Conservation (phyloP, 2,329 filamentous ascomycete genomes). For the Pseudogymnoascus destructans region DNA sequence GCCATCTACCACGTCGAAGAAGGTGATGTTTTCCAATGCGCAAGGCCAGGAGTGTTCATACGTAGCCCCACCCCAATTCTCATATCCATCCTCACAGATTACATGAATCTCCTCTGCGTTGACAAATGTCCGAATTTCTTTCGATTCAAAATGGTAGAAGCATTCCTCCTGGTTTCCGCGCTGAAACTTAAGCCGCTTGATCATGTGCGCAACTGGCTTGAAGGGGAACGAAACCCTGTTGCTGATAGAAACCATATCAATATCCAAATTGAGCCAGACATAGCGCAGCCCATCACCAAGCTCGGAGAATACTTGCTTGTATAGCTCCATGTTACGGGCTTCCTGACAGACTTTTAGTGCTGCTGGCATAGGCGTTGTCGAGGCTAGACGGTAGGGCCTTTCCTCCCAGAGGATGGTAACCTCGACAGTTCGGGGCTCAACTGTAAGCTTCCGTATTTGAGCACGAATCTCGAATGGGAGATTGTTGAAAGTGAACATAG, state of each 20-base stretch:
- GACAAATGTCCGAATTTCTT: neutral
- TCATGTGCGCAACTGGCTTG: neutral
- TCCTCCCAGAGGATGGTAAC: neutral
- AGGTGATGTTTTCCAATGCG: neutral
- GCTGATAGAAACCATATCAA: neutral
- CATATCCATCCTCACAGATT: neutral
- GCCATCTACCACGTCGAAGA: neutral
- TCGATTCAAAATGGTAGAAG: neutral
- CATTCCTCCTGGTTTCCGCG: neutral
- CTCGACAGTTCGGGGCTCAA: conserved; percentile 13
- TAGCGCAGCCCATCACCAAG: neutral
- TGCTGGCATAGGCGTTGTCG: neutral
- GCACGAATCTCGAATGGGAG: conserved; percentile 17
- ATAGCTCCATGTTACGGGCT: neutral
- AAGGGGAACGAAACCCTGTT: neutral
- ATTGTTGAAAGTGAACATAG: conserved; percentile 8
- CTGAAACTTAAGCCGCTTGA: neutral
- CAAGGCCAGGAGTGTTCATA: neutral
- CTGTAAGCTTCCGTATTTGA: conserved; percentile 14
- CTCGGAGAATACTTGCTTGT: neutral
- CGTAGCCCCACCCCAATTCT: neutral
- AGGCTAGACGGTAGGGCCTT: neutral
- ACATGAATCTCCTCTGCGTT: neutral
- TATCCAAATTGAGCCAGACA: neutral
- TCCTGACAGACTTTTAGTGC: neutral